These are phyloP conservation scores for Acacia crassicarpa DNA, from an alignment of 306 rosid species.

Conservation along the genomic window DNA sequence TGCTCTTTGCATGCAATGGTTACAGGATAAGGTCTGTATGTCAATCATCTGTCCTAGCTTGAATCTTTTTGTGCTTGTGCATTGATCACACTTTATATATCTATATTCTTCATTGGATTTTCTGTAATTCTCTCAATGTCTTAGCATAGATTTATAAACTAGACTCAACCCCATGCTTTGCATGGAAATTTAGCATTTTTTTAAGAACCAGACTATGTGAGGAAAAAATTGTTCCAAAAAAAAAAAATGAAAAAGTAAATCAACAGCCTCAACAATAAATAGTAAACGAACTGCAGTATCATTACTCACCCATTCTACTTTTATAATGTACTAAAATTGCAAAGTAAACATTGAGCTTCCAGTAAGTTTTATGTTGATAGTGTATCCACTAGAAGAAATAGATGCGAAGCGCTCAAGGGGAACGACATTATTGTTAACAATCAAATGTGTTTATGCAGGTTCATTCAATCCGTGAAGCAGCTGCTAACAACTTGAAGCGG, in stretches of 20 bases:
- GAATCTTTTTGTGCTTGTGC: background rate
- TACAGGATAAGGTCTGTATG: conserved; percentile 86
- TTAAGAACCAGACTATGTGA: background rate
- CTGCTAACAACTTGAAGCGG: conserved; percentile 95
- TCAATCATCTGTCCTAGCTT: conserved; percentile 7
- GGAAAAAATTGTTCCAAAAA: background rate
- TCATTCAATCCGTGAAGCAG: conserved; percentile 97
- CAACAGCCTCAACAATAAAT: background rate
- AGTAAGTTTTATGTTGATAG: background rate
- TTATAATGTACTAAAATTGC: background rate
- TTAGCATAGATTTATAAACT: background rate
- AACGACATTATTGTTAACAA: conserved; percentile 12
- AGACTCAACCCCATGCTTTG: background rate
- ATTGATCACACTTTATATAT: background rate
- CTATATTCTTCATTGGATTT: background rate
- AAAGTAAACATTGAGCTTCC: background rate
- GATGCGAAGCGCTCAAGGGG: background rate
- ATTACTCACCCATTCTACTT: background rate
- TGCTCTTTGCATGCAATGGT: conserved; percentile 98
- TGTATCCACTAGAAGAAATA: background rate
- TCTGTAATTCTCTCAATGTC: background rate
- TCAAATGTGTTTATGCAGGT: conserved; percentile 47
- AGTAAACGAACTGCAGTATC: background rate
- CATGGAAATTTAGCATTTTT: background rate
- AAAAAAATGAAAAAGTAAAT: background rate